A percentile compares a stretch with the other conserved stretches of the same genome.
Conservation (phyloP, 805 yeast species). For the Komagataella phaffii region DNA sequence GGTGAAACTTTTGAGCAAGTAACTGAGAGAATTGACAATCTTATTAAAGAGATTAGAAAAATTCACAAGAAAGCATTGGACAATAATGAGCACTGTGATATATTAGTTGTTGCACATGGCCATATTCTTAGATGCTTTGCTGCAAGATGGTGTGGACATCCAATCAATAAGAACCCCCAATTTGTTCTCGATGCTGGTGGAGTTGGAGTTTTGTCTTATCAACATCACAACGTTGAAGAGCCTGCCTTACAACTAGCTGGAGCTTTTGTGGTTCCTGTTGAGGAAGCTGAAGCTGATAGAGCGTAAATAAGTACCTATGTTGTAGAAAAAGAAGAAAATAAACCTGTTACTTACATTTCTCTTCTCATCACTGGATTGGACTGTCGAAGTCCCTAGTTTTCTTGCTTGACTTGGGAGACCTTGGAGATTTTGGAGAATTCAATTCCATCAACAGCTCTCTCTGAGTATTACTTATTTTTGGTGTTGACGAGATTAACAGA, state of each 20-base stretch:
- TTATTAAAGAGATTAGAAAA: constrained; percentile 49
- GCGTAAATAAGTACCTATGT: neutral
- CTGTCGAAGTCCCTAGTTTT: neutral
- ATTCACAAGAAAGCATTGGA: constrained; percentile 44
- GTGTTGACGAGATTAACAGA: neutral
- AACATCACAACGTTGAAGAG: constrained; percentile 71
- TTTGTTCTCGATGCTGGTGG: constrained; percentile 92
- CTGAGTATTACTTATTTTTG: neutral
- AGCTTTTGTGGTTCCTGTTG: constrained; percentile 63
- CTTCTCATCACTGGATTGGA: neutral
- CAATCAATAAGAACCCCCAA: constrained; percentile 55
- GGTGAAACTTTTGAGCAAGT: constrained; percentile 68
- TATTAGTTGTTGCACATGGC: constrained; percentile 84
- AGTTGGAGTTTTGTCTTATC: constrained; percentile 82
- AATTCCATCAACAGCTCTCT: neutral
- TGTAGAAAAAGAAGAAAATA: neutral
- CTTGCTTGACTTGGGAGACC: neutral
- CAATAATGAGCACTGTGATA: constrained; percentile 45
- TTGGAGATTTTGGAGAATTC: neutral
- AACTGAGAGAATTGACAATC: constrained; percentile 55
- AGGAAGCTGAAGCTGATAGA: constrained; percentile 29
- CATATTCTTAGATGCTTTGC: constrained; percentile 85
- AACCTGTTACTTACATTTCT: neutral
- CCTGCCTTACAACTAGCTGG: constrained; percentile 83
- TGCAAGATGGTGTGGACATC: constrained; percentile 67